Conservation (phyloP, 1,284 basidiomycete species). For the Apiotrichum veenhuisii region DNA sequence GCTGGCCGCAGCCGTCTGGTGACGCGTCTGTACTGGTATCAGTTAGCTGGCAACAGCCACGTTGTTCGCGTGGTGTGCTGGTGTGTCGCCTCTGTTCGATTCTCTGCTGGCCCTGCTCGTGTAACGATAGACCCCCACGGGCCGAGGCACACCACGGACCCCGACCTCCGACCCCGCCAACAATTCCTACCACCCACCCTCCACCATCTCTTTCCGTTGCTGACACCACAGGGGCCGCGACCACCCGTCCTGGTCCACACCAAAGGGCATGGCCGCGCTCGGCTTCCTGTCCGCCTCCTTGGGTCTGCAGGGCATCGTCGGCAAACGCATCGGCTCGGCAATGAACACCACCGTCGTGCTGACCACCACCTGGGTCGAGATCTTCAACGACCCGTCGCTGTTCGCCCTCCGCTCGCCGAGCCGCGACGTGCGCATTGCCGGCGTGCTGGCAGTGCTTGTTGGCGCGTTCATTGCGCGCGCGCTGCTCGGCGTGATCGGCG, state of each 20-base stretch:
- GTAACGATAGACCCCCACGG: no score
- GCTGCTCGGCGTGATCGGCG: constrained; percentile 56
- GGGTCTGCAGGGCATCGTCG: constrained; percentile 72
- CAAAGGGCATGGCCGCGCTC: constrained; percentile 63
- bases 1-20: no score
- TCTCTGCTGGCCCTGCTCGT: no score
- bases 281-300: constrained; percentile 73
- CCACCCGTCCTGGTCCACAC: constrained; percentile 65
- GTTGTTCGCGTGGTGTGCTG: no score
- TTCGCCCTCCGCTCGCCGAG: constrained; percentile 55
- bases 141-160: no score
- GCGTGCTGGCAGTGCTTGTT: constrained; percentile 64
- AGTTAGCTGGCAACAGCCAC: no score
- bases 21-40: no score
- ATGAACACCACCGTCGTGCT: constrained; percentile 60
- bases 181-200: no score
- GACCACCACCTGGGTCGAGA: constrained; percentile 80
- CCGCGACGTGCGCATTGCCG: constrained; percentile 70
- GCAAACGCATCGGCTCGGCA: constrained; percentile 68
- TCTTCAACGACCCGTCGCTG: constrained; percentile 71
- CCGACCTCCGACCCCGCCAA: no score
- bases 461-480: constrained; percentile 70
- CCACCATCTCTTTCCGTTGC: not conserved
- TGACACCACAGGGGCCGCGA: constrained; percentile 50
- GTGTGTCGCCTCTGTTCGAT: no score